These are phyloP conservation scores for Tuber indicum DNA, from an alignment of 495 filamentous ascomycete genomes.

Conservation along the genomic window DNA sequence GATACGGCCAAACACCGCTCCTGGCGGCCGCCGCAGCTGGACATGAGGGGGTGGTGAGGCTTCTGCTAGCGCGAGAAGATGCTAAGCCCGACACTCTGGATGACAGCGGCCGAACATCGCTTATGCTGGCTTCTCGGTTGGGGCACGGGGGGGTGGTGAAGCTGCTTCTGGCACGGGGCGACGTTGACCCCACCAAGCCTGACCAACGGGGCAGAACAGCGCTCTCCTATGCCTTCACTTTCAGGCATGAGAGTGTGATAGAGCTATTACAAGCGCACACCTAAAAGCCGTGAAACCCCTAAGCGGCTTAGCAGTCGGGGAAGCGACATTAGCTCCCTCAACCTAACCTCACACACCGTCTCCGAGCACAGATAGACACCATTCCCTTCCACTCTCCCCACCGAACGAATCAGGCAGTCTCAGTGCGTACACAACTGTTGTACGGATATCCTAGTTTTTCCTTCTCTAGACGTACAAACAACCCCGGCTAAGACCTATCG, in stretches of 20 bases:
- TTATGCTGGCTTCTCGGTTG: constrained; percentile 20
- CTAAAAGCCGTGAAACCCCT: not conserved
- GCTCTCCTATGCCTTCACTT: not conserved
- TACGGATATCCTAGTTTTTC: not conserved
- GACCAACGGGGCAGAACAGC: too few relatives aligned
- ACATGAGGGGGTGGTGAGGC: constrained; percentile 8
- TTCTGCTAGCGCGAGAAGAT: constrained; percentile 19
- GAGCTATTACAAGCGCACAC: not conserved
- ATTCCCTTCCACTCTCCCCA: not conserved
- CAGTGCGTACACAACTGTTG: too few relatives aligned
- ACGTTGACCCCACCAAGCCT: too few relatives aligned
- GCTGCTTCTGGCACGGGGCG: constrained; percentile 14
- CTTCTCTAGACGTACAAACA: not conserved
- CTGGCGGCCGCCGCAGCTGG: constrained; percentile 21
- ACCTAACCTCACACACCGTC: not conserved
- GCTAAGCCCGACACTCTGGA: constrained; percentile 26
- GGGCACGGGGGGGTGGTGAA: constrained; percentile 33
- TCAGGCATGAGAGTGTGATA: not conserved
- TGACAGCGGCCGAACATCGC: constrained; percentile 17
- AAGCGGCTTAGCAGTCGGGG: not conserved
- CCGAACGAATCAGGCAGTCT: not conserved
- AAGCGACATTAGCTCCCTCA: not conserved
- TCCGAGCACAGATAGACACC: not conserved
- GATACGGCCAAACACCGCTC: constrained; percentile 14
- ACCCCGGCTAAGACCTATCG: not conserved